A percentile compares a stretch with the other conserved stretches of the same genome.
These are phyloP conservation scores for Eimeria acervulina DNA, from an alignment of 169 alveolate species.

Conservation along the genomic window DNA sequence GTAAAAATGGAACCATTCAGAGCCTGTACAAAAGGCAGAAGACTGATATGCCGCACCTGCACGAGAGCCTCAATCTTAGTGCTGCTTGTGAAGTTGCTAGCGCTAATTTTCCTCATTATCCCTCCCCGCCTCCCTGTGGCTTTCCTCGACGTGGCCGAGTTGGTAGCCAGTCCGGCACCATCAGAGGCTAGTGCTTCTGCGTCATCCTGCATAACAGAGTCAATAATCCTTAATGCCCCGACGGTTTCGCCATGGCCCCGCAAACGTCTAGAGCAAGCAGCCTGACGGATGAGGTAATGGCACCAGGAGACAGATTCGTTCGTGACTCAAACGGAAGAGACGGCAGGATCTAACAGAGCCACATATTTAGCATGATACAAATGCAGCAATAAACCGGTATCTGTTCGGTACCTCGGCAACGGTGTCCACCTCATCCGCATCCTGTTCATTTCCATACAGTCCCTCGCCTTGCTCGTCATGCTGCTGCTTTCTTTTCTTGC, in stretches of 20 bases:
- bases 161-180: background rate
- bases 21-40: background rate
- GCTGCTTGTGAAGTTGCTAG: slow-evolving; percentile 85
- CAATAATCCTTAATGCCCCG: background rate
- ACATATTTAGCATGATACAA: background rate
- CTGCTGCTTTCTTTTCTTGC: slow-evolving; percentile 8
- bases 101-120: slow-evolving; percentile 79
- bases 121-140: slow-evolving; percentile 37
- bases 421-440: slow-evolving; percentile 24
- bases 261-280: background rate
- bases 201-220: slow-evolving; percentile 6
- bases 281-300: background rate
- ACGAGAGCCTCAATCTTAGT: slow-evolving; percentile 88
- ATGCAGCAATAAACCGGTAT: background rate
- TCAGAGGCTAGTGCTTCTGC: background rate
- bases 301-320: background rate
- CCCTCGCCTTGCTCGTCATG: background rate
- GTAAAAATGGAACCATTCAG: background rate
- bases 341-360: background rate
- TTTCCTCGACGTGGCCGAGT: background rate
- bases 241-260: background rate
- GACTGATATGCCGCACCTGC: slow-evolving; percentile 73
- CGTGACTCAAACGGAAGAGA: background rate
- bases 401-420: background rate
- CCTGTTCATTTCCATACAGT: slow-evolving; percentile 61